Evolutionary conservation across 805 yeast species (phyloP), one percentile per base, ranked within the genome.

Genomic region (Metschnikowia lunata): DNA sequence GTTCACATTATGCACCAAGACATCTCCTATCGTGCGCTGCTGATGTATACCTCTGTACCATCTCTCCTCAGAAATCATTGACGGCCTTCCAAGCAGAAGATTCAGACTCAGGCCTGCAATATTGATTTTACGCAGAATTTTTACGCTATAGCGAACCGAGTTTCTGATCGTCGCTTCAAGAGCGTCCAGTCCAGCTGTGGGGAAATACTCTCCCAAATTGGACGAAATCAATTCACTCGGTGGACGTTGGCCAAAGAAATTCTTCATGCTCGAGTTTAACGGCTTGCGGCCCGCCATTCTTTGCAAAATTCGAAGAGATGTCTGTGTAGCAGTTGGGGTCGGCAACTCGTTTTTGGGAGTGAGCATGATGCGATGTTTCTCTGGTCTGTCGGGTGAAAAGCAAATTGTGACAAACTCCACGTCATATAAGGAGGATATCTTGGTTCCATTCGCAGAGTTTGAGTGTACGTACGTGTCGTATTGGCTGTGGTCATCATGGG

Each of bases 211-310:
- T 1, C 89, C 83, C 51, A 91, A 69, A 58, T 91, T 88, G 1
- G 90, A 82, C 1, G 97, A 87, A 48, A 91, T 93, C 54, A 90
- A 76, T 59, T 88, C 95, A 47, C 93, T 83, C 1, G 98, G 90
- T 7, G 99, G 99, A 57, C 99, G 74, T 62, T 88, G 96, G 23
- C 95, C 95, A 62, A 83, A 83, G 47, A 86, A 75, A 43, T 69
- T 72, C 45, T 78, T 70, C 54, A 75, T 48, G 2, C 61, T 56
- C 6, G 58, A 45, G 31, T 41, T 29, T 30, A 39, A 38, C 2
- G 48, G 54, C 34, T 56, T 57, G n/a, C 50, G 50, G 26, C 48
- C 51, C 8, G 48, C 46, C 36, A 46, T 39, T 30, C 50, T 40
- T 27, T 50, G 59, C 55, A 63, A 64, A 43, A 78, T 66, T 38